Evolutionary conservation across 441 rosid species (phyloP).

Genomic region (Jatropha podagrica): DNA sequence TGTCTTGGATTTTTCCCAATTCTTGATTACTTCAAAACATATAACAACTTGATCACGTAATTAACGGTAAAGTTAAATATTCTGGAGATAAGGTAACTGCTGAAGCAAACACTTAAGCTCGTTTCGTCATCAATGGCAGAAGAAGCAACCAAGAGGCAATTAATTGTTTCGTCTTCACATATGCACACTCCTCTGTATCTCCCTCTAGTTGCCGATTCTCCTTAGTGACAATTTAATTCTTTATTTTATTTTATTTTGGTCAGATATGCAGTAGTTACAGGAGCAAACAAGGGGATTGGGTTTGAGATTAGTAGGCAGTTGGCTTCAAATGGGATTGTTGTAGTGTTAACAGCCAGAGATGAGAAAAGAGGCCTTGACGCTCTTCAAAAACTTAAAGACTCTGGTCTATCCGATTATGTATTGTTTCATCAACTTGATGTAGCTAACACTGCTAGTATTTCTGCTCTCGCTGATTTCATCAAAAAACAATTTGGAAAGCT

Average conservation of each 20-base stretch:
- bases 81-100: too few relatives aligned
- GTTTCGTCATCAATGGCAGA: slow-evolving; percentile 7
- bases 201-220: not conserved
- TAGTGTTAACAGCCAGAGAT: slow-evolving; percentile 43
- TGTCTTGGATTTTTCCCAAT: not conserved
- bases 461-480: slow-evolving; percentile 35
- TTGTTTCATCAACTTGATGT: slow-evolving; percentile 49
- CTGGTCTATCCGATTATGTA: slow-evolving; percentile 25
- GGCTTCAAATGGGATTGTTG: slow-evolving; percentile 37
- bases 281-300: slow-evolving; percentile 46
- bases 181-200: not conserved
- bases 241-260: too few relatives aligned
- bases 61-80: not conserved
- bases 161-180: not conserved
- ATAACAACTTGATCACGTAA: not conserved
- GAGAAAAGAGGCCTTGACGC: slow-evolving; percentile 49
- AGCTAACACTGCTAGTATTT: slow-evolving; percentile 30
- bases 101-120: not conserved
- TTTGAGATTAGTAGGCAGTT: slow-evolving; percentile 40
- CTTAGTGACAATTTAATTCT: not conserved
- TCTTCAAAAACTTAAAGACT: slow-evolving; percentile 29
- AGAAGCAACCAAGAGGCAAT: slow-evolving; percentile 8
- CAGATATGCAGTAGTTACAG: slow-evolving; percentile 41
- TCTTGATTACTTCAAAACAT: not conserved
- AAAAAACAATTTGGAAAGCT: slow-evolving; percentile 37